A percentile compares a stretch with the other conserved stretches of the same genome.
Evolutionary conservation across 257 asterid species (phyloP).

Genomic region (Penstemon davidsonii): DNA sequence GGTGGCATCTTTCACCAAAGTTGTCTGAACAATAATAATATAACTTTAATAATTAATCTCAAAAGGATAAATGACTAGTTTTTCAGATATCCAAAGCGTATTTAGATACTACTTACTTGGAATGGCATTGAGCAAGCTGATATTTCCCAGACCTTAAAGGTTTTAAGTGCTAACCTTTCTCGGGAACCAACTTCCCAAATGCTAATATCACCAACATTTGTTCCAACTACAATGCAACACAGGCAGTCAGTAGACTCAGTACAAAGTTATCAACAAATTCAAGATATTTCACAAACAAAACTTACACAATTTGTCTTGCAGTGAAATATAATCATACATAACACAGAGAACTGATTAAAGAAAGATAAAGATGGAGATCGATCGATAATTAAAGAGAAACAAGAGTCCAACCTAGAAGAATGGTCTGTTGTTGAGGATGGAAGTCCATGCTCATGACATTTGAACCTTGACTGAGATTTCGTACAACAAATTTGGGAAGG

Average conservation of each 20-base stretch:
- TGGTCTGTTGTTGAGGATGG: slow-evolving; percentile 94
- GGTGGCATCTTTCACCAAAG: slow-evolving; percentile 85
- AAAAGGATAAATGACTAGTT: background rate
- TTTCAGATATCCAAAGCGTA: slow-evolving; percentile 18
- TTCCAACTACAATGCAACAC: slow-evolving; percentile 68
- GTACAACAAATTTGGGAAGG: slow-evolving; percentile 84
- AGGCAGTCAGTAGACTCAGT: background rate
- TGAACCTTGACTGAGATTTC: slow-evolving; percentile 92
- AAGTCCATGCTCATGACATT: slow-evolving; percentile 98
- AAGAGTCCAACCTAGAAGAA: slow-evolving; percentile 69
- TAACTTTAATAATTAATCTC: background rate
- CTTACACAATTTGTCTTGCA: background rate
- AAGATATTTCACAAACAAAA: background rate
- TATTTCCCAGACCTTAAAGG: slow-evolving; percentile 88
- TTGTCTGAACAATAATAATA: slow-evolving; percentile 53
- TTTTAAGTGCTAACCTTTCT: slow-evolving; percentile 79
- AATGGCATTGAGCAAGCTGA: slow-evolving; percentile 84
- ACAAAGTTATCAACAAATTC: too few species aligned
- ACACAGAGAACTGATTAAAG: slow-evolving; percentile 2
- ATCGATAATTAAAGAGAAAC: background rate
- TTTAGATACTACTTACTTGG: slow-evolving; percentile 56
- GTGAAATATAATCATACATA: background rate
- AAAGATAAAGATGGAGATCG: background rate
- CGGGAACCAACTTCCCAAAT: slow-evolving; percentile 97
- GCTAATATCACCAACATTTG: slow-evolving; percentile 97